A percentile compares a stretch with the other conserved stretches of the same genome.
Conservation (phyloP, 1,139 yeast species). For the Diutina rugosa region DNA sequence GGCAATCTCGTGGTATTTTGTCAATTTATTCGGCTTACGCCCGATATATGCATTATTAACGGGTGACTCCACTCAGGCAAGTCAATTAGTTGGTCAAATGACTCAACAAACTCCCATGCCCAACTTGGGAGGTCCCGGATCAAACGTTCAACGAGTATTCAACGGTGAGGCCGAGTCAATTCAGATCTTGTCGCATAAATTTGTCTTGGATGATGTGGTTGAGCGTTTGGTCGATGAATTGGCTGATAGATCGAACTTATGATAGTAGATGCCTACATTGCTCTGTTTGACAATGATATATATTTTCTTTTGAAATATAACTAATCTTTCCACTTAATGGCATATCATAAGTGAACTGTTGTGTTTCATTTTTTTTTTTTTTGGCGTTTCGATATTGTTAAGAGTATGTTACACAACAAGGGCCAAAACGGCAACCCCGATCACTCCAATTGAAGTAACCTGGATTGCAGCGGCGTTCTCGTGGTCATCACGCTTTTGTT, state of each 20-base stretch:
- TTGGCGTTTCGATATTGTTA: too few species aligned
- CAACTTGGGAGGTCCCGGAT: conserved; percentile 40
- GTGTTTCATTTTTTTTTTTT: too few species aligned
- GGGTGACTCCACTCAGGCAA: conserved; percentile 36
- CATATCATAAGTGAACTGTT: not conserved
- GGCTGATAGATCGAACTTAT: not conserved
- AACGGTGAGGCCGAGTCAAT: conserved; percentile 65
- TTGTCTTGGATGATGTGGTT: conserved; percentile 50
- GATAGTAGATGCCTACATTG: not conserved
- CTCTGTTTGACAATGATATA: too few species aligned
- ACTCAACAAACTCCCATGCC: conserved; percentile 30
- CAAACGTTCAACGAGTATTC: conserved; percentile 49
- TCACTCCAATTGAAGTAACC: not conserved
- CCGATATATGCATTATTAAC: conserved; percentile 68
- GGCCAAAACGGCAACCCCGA: not conserved
- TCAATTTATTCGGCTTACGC: conserved; percentile 72
- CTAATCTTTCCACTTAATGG: not conserved
- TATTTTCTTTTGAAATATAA: too few species aligned
- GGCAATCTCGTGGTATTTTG: conserved; percentile 94
- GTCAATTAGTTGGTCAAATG: conserved; percentile 26
- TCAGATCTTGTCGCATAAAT: conserved; percentile 45
- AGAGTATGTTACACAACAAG: not conserved
- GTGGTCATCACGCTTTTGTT: not conserved
- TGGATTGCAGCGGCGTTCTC: not conserved
- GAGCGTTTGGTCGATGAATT: conserved; percentile 30